Base-by-base conservation (phyloP, 2,329 filamentous ascomycete species). In the Scolecobasidium constrictum region DNA sequence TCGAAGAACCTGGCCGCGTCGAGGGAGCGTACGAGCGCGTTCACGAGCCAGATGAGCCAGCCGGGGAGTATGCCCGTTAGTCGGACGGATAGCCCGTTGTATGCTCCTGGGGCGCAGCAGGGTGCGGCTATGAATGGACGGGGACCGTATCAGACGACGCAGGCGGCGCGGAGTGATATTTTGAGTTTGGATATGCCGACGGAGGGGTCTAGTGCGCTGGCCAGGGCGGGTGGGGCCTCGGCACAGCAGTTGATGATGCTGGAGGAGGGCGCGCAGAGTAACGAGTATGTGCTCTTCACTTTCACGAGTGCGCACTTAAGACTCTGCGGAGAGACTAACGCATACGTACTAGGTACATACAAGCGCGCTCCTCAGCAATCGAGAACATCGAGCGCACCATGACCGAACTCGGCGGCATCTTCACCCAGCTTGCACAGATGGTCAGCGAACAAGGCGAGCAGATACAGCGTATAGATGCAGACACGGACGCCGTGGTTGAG, bases 1-100 rank as follows among this genome's bases (percentile, higher is more conserved):
- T 96, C 92, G 42, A 94, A 94, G 70, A 98, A 96, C 61, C 94
- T 98, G 49, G 92, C 95, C 63, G 92, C 90, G 3, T 93, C 86
- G 45, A 75, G 87, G 46, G 87, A 86, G 36, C 72, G 92, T 50
- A 96, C 92, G 17, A 92, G 96, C 64, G 94, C 96, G 57, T 98
- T 98, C 56, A 86, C 98, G 42, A 93, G 85, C 3, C 83, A 83
- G 3, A 87, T 95, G 12, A 73, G 83, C 2, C 78, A 84, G 52
- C 69, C 57, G 36, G 49, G 49, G 47, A 47, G 40, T 20, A 38
- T 40, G 11, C 34, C 72, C 1, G 68, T 82, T 11, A 76, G 78
- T 53, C 78, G 85, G 55, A 87, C 82, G 4, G 84, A 86, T 15
- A 92, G 83, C 5, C 90, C 90, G 0, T 68, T 96, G 2, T 96